Conservation (phyloP, 768 basidiomycete species). For the Suillus variegatus region DNA sequence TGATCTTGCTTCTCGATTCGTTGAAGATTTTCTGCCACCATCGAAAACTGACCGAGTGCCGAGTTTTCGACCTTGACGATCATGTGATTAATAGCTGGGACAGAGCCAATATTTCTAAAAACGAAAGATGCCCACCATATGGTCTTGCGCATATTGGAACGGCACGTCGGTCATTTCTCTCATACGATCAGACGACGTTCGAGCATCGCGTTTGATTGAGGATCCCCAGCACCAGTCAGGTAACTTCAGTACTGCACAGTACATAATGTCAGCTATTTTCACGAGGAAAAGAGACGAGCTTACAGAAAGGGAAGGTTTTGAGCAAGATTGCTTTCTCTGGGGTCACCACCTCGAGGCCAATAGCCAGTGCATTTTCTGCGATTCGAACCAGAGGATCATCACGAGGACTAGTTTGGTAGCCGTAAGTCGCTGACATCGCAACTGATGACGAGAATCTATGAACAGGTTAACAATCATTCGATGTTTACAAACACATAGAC, state of each 20-base stretch:
- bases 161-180: too few relatives aligned
- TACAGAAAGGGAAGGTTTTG: neutral
- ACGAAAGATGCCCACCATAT: too few relatives aligned
- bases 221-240: too few relatives aligned
- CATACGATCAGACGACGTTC: too few relatives aligned
- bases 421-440: slow-evolving; percentile 17
- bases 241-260: too few relatives aligned
- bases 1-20: slow-evolving; percentile 17
- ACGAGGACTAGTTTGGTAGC: slow-evolving; percentile 16
- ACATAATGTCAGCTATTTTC: too few relatives aligned
- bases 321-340: slow-evolving; percentile 10
- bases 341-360: neutral
- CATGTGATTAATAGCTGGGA: neutral
- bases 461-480: neutral
- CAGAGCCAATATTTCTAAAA: too few relatives aligned
- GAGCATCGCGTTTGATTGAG: too few relatives aligned
- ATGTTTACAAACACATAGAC: neutral
- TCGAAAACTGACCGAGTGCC: neutral
- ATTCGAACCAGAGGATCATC: slow-evolving; percentile 15
- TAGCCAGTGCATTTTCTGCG: slow-evolving; percentile 2
- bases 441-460: slow-evolving; percentile 34
- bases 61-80: neutral
- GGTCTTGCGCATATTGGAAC: too few relatives aligned
- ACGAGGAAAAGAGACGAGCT: too few relatives aligned
- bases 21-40: slow-evolving; percentile 16